Conservation (phyloP, 2,329 filamentous ascomycete species). For the Pseudogymnoascus sp. region DNA sequence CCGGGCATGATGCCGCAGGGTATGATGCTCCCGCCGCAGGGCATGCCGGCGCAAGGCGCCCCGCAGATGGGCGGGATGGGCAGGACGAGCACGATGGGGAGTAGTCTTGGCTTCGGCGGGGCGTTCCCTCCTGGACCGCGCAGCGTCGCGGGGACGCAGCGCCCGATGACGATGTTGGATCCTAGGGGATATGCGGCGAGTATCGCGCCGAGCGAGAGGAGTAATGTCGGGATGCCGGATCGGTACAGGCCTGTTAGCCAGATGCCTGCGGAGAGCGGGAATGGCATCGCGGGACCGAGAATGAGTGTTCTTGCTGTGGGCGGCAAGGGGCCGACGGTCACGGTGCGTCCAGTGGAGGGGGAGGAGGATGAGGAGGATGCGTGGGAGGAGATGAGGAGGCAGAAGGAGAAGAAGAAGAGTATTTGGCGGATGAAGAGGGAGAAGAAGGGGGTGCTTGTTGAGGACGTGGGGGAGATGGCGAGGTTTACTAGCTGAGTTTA, state of each 20-base stretch:
- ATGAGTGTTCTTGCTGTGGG: conserved; percentile 33
- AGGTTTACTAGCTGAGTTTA: background rate
- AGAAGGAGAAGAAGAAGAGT: conserved; percentile 59
- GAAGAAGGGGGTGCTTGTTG: conserved; percentile 9
- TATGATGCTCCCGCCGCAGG: conserved; percentile 1
- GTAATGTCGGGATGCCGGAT: conserved; percentile 81
- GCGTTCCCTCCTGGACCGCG: conserved; percentile 53
- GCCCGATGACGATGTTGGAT: conserved; percentile 10
- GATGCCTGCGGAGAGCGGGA: conserved; percentile 31
- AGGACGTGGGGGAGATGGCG: background rate
- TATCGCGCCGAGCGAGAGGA: conserved; percentile 91
- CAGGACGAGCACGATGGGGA: background rate
- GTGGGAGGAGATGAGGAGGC: conserved; percentile 63
- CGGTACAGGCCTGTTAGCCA: conserved; percentile 86
- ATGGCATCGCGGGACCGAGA: conserved; percentile 32
- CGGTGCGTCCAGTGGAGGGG: conserved; percentile 10
- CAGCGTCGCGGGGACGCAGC: conserved; percentile 39
- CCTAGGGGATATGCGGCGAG: conserved; percentile 66
- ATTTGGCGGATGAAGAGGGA: conserved; percentile 54
- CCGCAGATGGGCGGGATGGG: background rate
- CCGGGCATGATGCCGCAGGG: conserved; percentile 18
- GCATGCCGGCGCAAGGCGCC: background rate
- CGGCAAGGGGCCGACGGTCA: conserved; percentile 14
- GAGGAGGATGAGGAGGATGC: conserved; percentile 56
- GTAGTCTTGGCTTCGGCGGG: background rate